These are phyloP conservation scores for Phlebopus sp. DNA, from an alignment of 1,284 basidiomycete genomes.

Conservation along the genomic window DNA sequence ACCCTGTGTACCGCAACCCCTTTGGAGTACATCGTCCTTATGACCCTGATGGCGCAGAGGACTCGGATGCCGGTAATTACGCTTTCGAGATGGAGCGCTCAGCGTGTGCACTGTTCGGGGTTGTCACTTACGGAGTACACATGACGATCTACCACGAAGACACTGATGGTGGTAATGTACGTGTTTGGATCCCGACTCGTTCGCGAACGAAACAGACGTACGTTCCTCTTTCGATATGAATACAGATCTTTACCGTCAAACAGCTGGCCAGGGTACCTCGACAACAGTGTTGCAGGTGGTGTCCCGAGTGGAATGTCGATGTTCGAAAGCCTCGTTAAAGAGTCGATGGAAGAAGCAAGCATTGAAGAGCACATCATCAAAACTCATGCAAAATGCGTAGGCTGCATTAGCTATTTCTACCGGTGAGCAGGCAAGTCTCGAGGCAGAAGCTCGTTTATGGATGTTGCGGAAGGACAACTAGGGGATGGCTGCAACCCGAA, in stretches of 20 bases:
- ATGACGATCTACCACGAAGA: conserved; percentile 67
- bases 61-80: conserved; percentile 47
- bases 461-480: conserved; percentile 47
- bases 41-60: conserved; percentile 26
- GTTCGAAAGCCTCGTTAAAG: conserved; percentile 83
- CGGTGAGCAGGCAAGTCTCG: conserved; percentile 39
- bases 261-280: conserved; percentile 74
- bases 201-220: conserved; percentile 86
- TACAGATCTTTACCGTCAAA: conserved; percentile 6
- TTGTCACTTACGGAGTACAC: conserved; percentile 89
- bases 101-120: conserved; percentile 85
- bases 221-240: conserved; percentile 26
- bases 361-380: conserved; percentile 63
- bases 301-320: conserved; percentile 73
- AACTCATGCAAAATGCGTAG: conserved; percentile 55
- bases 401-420: conserved; percentile 68
- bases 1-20: conserved; percentile 76
- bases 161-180: conserved; percentile 46
- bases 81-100: conserved; percentile 89
- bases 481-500: conserved; percentile 85
- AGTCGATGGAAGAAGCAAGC: conserved; percentile 91
- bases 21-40: conserved; percentile 46
- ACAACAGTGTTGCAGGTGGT: conserved; percentile 81
- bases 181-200: conserved; percentile 87
- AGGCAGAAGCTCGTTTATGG: conserved; percentile 1